Base-by-base conservation (phyloP, 305 asterid species). In the Fraxinus dipetala region DNA sequence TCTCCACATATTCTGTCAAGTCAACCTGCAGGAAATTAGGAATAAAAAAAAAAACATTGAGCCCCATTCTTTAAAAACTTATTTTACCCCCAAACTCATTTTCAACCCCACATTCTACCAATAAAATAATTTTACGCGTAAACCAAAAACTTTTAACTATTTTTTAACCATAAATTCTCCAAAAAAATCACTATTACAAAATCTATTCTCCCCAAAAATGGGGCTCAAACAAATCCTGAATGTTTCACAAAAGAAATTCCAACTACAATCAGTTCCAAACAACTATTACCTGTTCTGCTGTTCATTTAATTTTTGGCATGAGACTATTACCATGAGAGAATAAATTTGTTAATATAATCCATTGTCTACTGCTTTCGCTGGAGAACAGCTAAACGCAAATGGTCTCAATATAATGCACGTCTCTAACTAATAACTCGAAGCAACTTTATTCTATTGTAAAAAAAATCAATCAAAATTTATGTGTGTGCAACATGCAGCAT, bases 1-100 rank as follows among this genome's bases (percentile, higher is more conserved):
- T 94, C 93, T 96, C 99, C 90, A 91, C 78, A 82, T 94, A 94
- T 84, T 90, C 97, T 82, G 98, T 94, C 83, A 94, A 82, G 86
- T 94, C 98, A 89, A 94, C 98, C 98, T 93, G 93, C 87, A 87
- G 31, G 2, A 87, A 48, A 7, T 75, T 83, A 40, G 28, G 51
- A 70, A 78, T 72, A 85, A 82, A 77, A 48, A 36, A 80, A 82
- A 85, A 82, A 77, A 40, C 65, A 54, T 73, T 18, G 32, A 80
- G 22, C 61, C 18, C 61, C 6, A 51, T 51, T 51, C 22, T 51
- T 16, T 0, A 51, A 16, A 16, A 51, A 51, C 20, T 51, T 16
- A 16, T 51, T 16, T 51, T 51, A 16, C 16, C 24, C 24, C 22
- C 63, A 51, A 51, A 51, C 63, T 4, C 7, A 16, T 16, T 51